Conservation (phyloP, 768 basidiomycete species). For the Mycena belliarum region DNA sequence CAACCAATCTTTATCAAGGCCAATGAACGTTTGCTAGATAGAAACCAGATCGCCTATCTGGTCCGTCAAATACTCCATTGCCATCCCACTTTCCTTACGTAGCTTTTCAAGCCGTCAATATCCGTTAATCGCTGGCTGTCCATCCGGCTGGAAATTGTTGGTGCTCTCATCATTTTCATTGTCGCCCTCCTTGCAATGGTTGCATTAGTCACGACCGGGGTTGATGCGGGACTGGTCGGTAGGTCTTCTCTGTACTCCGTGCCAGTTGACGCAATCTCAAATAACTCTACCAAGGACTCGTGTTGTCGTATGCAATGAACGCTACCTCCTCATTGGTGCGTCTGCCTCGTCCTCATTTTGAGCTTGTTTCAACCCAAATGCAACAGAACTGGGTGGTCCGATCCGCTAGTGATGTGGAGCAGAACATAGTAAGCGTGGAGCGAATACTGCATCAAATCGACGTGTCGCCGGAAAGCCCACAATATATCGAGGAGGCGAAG, state of each 20-base stretch:
- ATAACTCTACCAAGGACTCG: not conserved
- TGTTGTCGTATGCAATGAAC: conserved; percentile 77
- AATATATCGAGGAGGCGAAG: conserved; percentile 60
- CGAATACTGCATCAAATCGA: conserved; percentile 82
- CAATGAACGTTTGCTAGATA: conserved; percentile 77
- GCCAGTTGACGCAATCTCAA: not conserved
- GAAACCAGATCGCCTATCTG: conserved; percentile 70
- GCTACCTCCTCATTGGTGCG: conserved; percentile 80
- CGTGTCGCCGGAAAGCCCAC: conserved; percentile 72
- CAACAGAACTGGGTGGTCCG: conserved; percentile 79
- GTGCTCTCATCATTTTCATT: conserved; percentile 75
- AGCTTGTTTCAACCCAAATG: not conserved
- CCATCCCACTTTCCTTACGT: too few species aligned
- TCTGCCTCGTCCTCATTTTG: not conserved
- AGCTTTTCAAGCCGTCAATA: conserved; percentile 30
- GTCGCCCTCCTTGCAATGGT: conserved; percentile 67
- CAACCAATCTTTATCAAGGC: conserved; percentile 64
- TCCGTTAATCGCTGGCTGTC: conserved; percentile 84
- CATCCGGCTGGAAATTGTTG: conserved; percentile 81
- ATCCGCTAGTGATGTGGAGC: conserved; percentile 85
- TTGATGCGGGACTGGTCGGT: conserved; percentile 84
- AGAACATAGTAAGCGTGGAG: conserved; percentile 88
- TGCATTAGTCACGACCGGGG: conserved; percentile 71
- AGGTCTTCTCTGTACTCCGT: conserved; percentile 55
- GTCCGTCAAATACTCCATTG: too few species aligned